phyloP scores from a whole-genome alignment of 805 yeast genomes.

The Candida chilensis region DNA sequence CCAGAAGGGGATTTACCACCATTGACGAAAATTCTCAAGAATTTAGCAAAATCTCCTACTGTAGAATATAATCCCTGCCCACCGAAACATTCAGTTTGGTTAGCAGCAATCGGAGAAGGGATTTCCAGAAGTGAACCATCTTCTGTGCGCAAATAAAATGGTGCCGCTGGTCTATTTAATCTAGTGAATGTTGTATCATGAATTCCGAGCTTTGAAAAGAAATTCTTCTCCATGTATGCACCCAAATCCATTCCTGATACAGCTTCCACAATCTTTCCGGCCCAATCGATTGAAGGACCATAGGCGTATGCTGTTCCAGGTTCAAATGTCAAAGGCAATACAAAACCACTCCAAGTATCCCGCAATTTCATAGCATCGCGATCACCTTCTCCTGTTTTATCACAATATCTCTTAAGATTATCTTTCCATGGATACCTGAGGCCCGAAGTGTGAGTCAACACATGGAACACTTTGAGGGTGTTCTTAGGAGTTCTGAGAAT shows the following conservation, averaged over 20 bases:
- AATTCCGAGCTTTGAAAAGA: slow-evolving; percentile 18
- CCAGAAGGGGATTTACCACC: slow-evolving; percentile 30
- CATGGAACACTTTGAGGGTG: slow-evolving; percentile 19
- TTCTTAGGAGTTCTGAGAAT: slow-evolving; percentile 12
- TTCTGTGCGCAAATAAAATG: too few relatives aligned
- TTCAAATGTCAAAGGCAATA: slow-evolving; percentile 17
- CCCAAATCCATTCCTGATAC: slow-evolving; percentile 15
- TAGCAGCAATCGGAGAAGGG: slow-evolving; percentile 8
- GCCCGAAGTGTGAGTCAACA: slow-evolving; percentile 27
- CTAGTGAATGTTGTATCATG: slow-evolving; percentile 13
- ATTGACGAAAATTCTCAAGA: slow-evolving; percentile 27
- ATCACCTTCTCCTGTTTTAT: too few relatives aligned
- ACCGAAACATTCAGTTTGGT: too few relatives aligned
- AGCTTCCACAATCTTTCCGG: slow-evolving; percentile 18
- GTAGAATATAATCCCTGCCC: slow-evolving; percentile 35
- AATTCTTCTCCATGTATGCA: slow-evolving; percentile 14
- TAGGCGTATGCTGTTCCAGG: slow-evolving; percentile 26
- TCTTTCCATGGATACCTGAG: slow-evolving; percentile 22
- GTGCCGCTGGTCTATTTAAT: slow-evolving; percentile 9
- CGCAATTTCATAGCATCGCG: too few relatives aligned
- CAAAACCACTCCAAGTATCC: slow-evolving; percentile 7
- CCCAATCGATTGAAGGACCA: slow-evolving; percentile 26
- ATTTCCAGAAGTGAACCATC: too few relatives aligned
- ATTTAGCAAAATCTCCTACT: slow-evolving; percentile 26
- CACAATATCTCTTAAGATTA: too few relatives aligned